Evolutionary conservation across 768 basidiomycete species (phyloP), one percentile per base, ranked within the genome.

Genomic region (Leccinum boreale): DNA sequence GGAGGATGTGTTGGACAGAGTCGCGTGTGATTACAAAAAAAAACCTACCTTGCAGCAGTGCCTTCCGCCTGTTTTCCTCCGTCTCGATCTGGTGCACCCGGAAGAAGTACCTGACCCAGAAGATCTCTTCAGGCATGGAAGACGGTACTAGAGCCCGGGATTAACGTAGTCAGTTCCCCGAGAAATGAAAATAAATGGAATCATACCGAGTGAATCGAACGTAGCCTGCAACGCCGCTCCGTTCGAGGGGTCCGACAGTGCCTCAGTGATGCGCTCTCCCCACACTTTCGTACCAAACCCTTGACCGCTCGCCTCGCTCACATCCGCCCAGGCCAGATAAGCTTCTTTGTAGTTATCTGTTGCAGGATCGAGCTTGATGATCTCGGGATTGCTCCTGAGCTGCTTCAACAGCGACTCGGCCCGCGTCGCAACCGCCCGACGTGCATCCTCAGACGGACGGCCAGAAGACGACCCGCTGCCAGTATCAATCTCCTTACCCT

Each of bases 61-160:
- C 85, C 70, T 89, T 90, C 57, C 94, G 84, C 59, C 86, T 85
- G 65, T 82, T 84, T 69, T 91, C 89, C 62, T 93, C 90, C n/a
- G 74, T 68, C 52, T 85, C 81, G 58, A 94, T 91, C 66, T 93
- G 92, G 70, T 90, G 77, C 19, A 84, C 81, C 11, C 94, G 83
- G 83, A 94, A 97, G 76, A 94, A 94, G 75, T 91, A 96, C 7
- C 94, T 82, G 39, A 80, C 80, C 94, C 94, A 96, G 73, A 95
- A 97, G 14, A 76, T 76, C 47, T 84, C 81, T 52, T 79, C 79
- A 2, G 81, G 78, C 70, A 93, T 75, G 52, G 78, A 77, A 11
- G 81, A 78, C 2, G 92, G 90, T 2, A 92, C 92, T 94, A 61
- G n/a, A 23, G n/a, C 17, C 36, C 28, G 4, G 11, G 3, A 15